Evolutionary conservation across 2,329 filamentous ascomycete species (phyloP).

Genomic region (Verticillium isaacii): DNA sequence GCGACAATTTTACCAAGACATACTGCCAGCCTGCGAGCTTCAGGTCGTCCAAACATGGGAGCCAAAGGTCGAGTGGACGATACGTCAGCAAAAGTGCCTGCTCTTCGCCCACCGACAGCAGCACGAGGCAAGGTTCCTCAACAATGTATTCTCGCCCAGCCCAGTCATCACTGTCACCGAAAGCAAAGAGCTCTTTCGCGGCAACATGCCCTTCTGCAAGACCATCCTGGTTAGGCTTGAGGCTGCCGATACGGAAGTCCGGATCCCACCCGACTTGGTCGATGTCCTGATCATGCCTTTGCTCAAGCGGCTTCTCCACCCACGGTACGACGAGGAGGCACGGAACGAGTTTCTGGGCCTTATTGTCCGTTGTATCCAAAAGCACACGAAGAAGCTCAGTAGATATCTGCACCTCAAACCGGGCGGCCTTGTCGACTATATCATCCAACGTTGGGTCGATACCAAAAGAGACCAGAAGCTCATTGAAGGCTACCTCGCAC

Average conservation of each 20-base stretch:
- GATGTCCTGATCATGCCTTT: slow-evolving; percentile 14
- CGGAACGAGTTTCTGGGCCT: slow-evolving; percentile 13
- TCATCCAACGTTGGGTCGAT: background rate
- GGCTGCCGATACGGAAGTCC: background rate
- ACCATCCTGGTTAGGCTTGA: background rate
- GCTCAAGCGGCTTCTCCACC: slow-evolving; percentile 14
- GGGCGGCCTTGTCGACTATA: background rate
- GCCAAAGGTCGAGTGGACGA: background rate
- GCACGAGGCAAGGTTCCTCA: background rate
- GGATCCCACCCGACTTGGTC: slow-evolving; percentile 14
- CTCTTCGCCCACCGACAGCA: background rate
- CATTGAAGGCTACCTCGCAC: background rate
- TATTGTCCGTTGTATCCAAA: background rate
- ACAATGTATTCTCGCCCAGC: background rate
- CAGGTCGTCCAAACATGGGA: slow-evolving; percentile 16
- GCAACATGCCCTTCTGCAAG: background rate
- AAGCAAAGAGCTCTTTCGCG: background rate
- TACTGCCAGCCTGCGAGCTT: slow-evolving; percentile 16
- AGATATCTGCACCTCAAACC: background rate
- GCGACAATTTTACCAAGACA: slow-evolving; percentile 15
- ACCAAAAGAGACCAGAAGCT: background rate
- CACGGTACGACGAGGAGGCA: slow-evolving; percentile 3
- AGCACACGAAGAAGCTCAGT: background rate
- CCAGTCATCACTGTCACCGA: background rate
- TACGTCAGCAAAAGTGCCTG: background rate